A percentile compares a stretch with the other conserved stretches of the same genome.
phyloP scores from a whole-genome alignment of 1,284 basidiomycete genomes.

The Naganishia liquefaciens region DNA sequence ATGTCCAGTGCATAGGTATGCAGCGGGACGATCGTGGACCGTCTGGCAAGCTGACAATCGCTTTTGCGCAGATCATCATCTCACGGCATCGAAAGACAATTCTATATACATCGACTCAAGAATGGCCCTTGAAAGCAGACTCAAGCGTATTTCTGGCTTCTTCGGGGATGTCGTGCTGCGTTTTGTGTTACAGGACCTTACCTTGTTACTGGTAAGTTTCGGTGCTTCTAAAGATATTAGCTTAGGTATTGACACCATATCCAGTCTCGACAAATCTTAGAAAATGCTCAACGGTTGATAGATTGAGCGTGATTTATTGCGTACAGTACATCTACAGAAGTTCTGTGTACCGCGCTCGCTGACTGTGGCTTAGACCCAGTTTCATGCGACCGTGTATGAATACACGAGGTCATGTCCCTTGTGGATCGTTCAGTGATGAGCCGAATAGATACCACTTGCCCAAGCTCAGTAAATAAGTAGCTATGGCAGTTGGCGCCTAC shows the following conservation, averaged over 20 bases:
- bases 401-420: no score
- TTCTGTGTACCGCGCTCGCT: no score
- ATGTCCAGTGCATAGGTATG: slow-evolving; percentile 68
- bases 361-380: no score
- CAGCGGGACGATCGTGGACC: neutral
- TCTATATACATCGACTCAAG: slow-evolving; percentile 11
- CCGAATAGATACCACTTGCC: no score
- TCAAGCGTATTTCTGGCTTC: slow-evolving; percentile 82
- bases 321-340: no score
- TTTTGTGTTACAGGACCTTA: slow-evolving; percentile 75
- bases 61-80: neutral
- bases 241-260: neutral
- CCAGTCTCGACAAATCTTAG: no score
- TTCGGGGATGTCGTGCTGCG: slow-evolving; percentile 85
- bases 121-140: slow-evolving; percentile 67
- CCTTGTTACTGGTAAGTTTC: slow-evolving; percentile 70
- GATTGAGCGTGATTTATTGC: no score
- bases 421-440: no score
- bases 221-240: neutral
- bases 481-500: no score
- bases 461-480: no score
- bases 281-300: no score
- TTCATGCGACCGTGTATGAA: no score
- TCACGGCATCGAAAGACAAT: neutral
- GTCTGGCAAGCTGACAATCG: neutral